These are phyloP conservation scores for Tuber borchii DNA, from an alignment of 495 filamentous ascomycete species.

Conservation along the genomic window DNA sequence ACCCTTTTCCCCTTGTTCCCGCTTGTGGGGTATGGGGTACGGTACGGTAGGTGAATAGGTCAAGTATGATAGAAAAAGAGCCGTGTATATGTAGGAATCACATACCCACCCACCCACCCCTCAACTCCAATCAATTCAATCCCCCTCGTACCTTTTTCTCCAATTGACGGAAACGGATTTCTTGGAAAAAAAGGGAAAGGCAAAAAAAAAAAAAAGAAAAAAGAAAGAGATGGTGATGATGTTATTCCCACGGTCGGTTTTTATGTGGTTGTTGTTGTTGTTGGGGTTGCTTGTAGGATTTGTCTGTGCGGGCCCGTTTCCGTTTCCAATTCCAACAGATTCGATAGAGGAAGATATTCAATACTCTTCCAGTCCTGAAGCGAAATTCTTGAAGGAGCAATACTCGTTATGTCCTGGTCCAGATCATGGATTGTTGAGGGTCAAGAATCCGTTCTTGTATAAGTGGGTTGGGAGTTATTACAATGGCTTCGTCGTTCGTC, in stretches of 20 bases:
- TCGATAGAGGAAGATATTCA: background rate
- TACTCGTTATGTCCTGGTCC: background rate
- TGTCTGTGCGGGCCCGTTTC: background rate
- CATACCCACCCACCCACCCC: background rate
- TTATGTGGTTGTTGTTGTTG: background rate
- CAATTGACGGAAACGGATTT: background rate
- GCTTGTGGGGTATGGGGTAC: background rate
- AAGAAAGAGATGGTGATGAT: background rate
- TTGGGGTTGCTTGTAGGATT: background rate
- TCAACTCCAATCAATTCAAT: background rate
- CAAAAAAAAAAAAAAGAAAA: background rate
- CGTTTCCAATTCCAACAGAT: background rate
- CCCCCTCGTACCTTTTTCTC: background rate
- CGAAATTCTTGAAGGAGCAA: background rate
- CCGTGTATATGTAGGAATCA: background rate
- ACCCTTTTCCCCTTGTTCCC: too few species aligned
- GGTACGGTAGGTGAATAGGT: too few species aligned
- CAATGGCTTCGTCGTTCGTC: background rate
- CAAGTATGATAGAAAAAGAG: background rate
- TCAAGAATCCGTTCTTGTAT: background rate
- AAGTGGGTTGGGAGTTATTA: constrained; percentile 1
- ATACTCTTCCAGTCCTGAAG: background rate
- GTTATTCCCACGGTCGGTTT: background rate
- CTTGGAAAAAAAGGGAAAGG: background rate
- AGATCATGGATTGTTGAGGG: background rate